A percentile compares a stretch with the other conserved stretches of the same genome.
These are phyloP conservation scores for Trichoderma sp. DNA, from an alignment of 2,329 filamentous ascomycete genomes.

Conservation along the genomic window DNA sequence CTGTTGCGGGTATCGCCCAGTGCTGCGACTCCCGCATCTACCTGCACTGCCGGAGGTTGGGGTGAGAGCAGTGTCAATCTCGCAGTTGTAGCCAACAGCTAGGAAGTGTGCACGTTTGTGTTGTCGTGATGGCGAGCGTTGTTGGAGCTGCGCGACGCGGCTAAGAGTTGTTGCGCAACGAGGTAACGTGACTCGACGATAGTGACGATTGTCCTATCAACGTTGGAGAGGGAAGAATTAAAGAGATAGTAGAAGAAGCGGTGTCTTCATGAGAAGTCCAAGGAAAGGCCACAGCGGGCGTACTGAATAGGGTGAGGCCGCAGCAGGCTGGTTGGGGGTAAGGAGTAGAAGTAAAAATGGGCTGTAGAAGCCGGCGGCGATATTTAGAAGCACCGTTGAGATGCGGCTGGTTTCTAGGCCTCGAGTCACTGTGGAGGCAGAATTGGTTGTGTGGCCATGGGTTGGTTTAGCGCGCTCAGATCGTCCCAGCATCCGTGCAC, in stretches of 20 bases:
- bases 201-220: not conserved
- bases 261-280: not conserved
- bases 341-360: slow-evolving; percentile 14
- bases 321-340: not conserved
- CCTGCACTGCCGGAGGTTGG: slow-evolving; percentile 19
- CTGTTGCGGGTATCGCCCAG: slow-evolving; percentile 38
- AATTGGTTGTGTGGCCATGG: slow-evolving; percentile 21
- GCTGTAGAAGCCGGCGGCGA: slow-evolving; percentile 3
- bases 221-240: not conserved
- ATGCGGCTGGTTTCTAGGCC: slow-evolving; percentile 17
- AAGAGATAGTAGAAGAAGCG: not conserved
- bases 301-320: not conserved
- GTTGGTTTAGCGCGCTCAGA: not conserved
- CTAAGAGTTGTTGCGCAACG: slow-evolving; percentile 10
- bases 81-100: not conserved
- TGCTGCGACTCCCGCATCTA: slow-evolving; percentile 38
- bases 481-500: not conserved
- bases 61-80: not conserved
- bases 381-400: slow-evolving; percentile 14
- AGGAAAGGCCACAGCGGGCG: slow-evolving; percentile 16
- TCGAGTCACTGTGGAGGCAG: slow-evolving; percentile 31
- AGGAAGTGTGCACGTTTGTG: not conserved
- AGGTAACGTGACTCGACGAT: slow-evolving; percentile 1
- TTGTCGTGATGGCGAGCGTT: not conserved
- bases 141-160: slow-evolving; percentile 15